phyloP scores from a whole-genome alignment of 1,284 basidiomycete genomes.

The Microstroma glucosiphilum region DNA sequence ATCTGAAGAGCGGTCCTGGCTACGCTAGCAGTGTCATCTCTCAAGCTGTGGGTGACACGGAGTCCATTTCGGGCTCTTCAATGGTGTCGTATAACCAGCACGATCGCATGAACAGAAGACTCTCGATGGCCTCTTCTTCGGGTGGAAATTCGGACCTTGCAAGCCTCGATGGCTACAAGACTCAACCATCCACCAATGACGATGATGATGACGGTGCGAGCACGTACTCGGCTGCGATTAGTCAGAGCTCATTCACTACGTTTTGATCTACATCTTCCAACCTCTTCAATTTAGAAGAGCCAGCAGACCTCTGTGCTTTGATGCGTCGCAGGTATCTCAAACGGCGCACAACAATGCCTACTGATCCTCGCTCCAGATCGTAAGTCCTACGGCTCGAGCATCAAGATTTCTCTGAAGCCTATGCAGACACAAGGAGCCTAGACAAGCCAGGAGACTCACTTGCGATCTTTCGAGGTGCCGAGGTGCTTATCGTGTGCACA shows the following conservation, averaged over 20 bases:
- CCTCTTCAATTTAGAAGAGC: no score
- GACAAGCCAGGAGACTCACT: no score
- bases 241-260: conserved; percentile 42
- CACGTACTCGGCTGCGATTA: conserved; percentile 39
- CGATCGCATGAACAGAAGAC: conserved; percentile 31
- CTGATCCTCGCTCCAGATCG: no score
- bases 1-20: conserved; percentile 10
- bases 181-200: conserved; percentile 28
- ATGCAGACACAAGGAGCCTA: no score
- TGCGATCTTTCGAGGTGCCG: no score
- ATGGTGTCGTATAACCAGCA: conserved; percentile 41
- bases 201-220: conserved; percentile 27
- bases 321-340: no score
- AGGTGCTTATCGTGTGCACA: no score
- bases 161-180: conserved; percentile 37
- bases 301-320: no score
- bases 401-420: no score
- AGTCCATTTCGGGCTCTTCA: conserved; percentile 20
- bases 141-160: conserved; percentile 27
- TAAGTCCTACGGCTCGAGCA: no score
- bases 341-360: no score
- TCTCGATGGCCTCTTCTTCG: conserved; percentile 29
- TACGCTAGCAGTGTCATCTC: conserved; percentile 41
- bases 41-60: conserved; percentile 26
- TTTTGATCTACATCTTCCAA: conserved; percentile 20